phyloP scores from a whole-genome alignment of 108 stramenopile genomes.

The Discostella pseudostelligera region DNA sequence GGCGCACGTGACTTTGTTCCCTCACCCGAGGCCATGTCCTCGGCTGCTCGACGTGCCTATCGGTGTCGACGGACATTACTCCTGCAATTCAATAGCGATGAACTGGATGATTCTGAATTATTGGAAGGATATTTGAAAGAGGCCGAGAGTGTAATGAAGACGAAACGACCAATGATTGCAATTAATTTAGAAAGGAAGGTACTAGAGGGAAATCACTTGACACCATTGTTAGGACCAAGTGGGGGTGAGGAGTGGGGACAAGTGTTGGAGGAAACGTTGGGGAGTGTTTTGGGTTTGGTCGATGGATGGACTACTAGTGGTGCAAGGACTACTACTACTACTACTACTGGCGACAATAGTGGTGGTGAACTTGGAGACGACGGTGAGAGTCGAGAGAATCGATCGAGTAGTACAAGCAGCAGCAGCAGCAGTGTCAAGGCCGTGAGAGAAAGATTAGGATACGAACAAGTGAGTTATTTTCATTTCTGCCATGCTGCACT shows the following conservation, averaged over 20 bases:
- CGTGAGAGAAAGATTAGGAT: slow-evolving; percentile 26
- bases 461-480: slow-evolving; percentile 20
- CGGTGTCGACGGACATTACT: slow-evolving; percentile 85
- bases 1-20: slow-evolving; percentile 90
- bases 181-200: slow-evolving; percentile 75
- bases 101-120: slow-evolving; percentile 86
- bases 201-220: slow-evolving; percentile 68
- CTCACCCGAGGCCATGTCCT: slow-evolving; percentile 65
- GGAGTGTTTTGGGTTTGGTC: slow-evolving; percentile 44
- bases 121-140: slow-evolving; percentile 80
- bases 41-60: slow-evolving; percentile 80
- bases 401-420: neutral
- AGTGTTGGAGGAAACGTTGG: slow-evolving; percentile 65
- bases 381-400: neutral
- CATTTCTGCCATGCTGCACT: neutral
- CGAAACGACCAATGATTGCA: slow-evolving; percentile 90
- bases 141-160: slow-evolving; percentile 81
- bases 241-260: slow-evolving; percentile 55
- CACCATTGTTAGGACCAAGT: slow-evolving; percentile 58
- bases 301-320: neutral
- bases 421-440: slow-evolving; percentile 6
- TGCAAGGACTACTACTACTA: too few relatives aligned
- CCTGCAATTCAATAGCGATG: slow-evolving; percentile 82
- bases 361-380: slow-evolving; percentile 6
- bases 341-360: neutral